Conservation (phyloP, 495 filamentous ascomycete species). For the Lineolata rhizophorae region DNA sequence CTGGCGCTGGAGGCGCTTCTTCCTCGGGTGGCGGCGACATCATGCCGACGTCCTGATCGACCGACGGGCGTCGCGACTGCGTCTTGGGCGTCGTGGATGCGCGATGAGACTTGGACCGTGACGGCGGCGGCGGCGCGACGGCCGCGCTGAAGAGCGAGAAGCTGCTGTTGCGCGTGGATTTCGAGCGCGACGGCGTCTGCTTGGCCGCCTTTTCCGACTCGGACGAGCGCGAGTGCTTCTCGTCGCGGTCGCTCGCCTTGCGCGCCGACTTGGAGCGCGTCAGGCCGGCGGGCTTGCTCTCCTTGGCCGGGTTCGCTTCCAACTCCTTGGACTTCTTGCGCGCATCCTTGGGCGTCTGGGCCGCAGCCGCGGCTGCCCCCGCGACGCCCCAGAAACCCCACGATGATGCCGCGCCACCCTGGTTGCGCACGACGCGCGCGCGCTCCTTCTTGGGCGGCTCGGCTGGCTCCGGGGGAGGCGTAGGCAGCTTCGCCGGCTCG, state of each 20-base stretch:
- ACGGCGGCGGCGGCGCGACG: conserved; percentile 24
- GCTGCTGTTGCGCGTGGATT: conserved; percentile 22
- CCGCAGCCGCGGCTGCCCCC: too few relatives aligned
- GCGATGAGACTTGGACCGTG: conserved; percentile 27
- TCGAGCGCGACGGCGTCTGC: conserved; percentile 12
- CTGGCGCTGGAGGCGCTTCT: too few relatives aligned
- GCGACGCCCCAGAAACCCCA: conserved; percentile 46
- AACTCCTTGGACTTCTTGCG: conserved; percentile 7
- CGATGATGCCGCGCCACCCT: conserved; percentile 22
- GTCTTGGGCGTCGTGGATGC: conserved; percentile 17
- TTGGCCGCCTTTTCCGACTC: conserved; percentile 32
- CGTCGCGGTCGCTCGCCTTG: conserved; percentile 27
- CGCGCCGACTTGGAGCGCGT: conserved; percentile 29
- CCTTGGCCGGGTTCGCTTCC: conserved; percentile 7
- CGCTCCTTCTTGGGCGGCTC: conserved; percentile 36
- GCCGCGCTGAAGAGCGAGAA: conserved; percentile 32
- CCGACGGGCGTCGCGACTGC: conserved; percentile 16
- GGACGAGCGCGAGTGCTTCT: conserved; percentile 25
- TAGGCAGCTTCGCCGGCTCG: conserved; percentile 19
- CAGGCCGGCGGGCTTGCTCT: conserved; percentile 14
- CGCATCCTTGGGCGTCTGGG: conserved; percentile 1
- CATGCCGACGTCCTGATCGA: conserved; percentile 29
- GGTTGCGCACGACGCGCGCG: conserved; percentile 27
- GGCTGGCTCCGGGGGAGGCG: conserved; percentile 30
- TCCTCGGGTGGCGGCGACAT: conserved; percentile 30